Evolutionary conservation across 2,329 filamentous ascomycete species (phyloP), one percentile per base, ranked within the genome.

Genomic region (Arthroderma uncinatum): DNA sequence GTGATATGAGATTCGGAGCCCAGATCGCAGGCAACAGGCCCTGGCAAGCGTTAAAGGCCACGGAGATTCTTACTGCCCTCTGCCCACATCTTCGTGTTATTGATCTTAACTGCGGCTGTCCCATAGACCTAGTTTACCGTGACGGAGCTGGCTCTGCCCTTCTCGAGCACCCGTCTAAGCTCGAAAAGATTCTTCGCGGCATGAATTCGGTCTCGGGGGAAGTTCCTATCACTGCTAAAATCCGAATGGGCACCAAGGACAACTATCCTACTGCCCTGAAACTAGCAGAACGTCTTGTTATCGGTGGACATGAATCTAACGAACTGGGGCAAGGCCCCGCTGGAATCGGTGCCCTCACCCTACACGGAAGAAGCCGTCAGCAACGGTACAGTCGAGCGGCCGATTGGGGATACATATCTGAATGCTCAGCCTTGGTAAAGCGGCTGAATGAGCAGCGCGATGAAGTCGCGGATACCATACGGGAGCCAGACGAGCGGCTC

Each of bases 101-200:
- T 62, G 93, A 98, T 67, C 78, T 98, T 64, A 98, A 98, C 76
- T 97, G 92, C 66, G 93, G 93, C 47, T 98, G 93, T 68, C 93
- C 93, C 2, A 96, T 98, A 67, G 93, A 98, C 68, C 82, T 96
- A 64, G 85, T 98, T 54, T 97, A 83, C 77, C 84, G 90, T 64
- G 80, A 86, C 48, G 93, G 93, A 54, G 89, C 88, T 40, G 93
- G 93, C 2, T 95, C 92, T 19, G 92, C 89, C 1, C 81, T 98
- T 14, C 83, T 98, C n/a, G 93, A 98, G 66, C 79, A 85, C 56
- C 87, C 82, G 30, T 83, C 83, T 58, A 97, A 96, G 73, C 76
- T 98, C 53, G 91, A 96, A 72, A 92, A 92, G 72, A 97, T 96
- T 73, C 79, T 98, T 44, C 82, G 91, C 61, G 93, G 93, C 64